phyloP scores from a whole-genome alignment of 2,329 filamentous ascomycete species.

The Graphium sp. region DNA sequence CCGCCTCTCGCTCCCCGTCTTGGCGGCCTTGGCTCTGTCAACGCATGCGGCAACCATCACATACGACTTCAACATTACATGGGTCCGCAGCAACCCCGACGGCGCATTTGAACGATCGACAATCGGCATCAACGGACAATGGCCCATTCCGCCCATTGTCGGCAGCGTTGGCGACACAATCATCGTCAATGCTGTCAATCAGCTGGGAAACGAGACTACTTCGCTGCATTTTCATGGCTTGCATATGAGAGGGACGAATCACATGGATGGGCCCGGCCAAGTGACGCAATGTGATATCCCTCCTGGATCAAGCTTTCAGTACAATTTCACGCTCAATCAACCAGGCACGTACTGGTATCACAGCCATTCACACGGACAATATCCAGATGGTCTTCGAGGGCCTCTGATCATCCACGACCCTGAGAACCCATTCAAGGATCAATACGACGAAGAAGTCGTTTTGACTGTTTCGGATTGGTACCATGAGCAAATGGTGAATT shows the following conservation, averaged over 20 bases:
- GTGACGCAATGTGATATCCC: slow-evolving; percentile 40
- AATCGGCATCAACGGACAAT: slow-evolving; percentile 48
- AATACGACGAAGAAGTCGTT: slow-evolving; percentile 35
- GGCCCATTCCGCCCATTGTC: slow-evolving; percentile 44
- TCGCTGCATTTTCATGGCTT: slow-evolving; percentile 45
- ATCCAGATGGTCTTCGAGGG: slow-evolving; percentile 40
- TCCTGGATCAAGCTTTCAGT: slow-evolving; percentile 34
- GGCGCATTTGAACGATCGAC: slow-evolving; percentile 34
- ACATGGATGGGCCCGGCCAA: slow-evolving; percentile 42
- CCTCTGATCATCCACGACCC: slow-evolving; percentile 38
- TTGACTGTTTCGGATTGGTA: slow-evolving; percentile 46
- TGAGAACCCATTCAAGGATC: slow-evolving; percentile 23
- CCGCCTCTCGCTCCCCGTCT: slow-evolving; percentile 6
- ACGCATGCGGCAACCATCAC: slow-evolving; percentile 21
- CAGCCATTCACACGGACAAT: slow-evolving; percentile 30
- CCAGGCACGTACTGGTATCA: slow-evolving; percentile 49
- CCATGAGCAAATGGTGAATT: slow-evolving; percentile 31
- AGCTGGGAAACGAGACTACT: slow-evolving; percentile 31
- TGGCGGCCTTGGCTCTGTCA: slow-evolving; percentile 11
- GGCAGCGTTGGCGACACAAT: slow-evolving; percentile 35
- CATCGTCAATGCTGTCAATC: slow-evolving; percentile 29
- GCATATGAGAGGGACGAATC: slow-evolving; percentile 35
- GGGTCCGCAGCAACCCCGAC: slow-evolving; percentile 45
- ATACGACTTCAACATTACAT: slow-evolving; percentile 43
- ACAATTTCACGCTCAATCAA: slow-evolving; percentile 39